A percentile compares a stretch with the other conserved stretches of the same genome.
These are phyloP conservation scores for Rhododendron ovatum DNA, from an alignment of 148 eudicot genomes.

Conservation along the genomic window DNA sequence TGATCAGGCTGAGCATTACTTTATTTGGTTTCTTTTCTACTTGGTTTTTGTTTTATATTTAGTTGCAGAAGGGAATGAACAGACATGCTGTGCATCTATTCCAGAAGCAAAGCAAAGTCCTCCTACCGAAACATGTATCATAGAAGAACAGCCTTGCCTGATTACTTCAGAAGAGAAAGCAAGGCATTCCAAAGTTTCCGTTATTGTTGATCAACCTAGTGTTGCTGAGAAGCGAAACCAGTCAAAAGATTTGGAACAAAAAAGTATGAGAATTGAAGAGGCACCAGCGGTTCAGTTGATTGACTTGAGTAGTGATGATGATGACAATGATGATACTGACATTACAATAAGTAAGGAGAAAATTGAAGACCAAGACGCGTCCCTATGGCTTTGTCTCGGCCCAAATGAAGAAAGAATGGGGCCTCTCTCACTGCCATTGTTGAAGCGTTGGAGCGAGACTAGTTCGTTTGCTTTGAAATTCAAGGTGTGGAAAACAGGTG, in stretches of 20 bases:
- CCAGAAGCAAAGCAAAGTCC: background rate
- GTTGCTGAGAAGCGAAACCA: background rate
- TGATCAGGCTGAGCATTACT: background rate
- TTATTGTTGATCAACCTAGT: background rate
- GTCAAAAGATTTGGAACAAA: background rate
- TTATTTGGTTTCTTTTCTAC: background rate
- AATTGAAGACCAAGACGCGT: background rate
- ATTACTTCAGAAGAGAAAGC: background rate
- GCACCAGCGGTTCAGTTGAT: background rate
- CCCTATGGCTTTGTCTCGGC: background rate
- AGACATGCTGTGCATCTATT: background rate
- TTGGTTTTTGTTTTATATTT: background rate
- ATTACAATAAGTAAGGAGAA: background rate
- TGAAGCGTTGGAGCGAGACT: background rate
- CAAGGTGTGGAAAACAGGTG: conserved; percentile 9
- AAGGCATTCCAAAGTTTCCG: background rate
- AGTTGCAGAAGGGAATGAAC: background rate
- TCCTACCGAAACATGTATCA: background rate
- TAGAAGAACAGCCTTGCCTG: background rate
- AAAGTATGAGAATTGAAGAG: background rate
- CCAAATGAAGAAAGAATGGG: conserved; percentile 10
- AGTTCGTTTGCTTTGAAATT: background rate
- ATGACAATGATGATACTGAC: background rate
- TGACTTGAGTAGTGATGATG: background rate
- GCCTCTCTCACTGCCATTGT: background rate